Evolutionary conservation across 2,329 filamentous ascomycete species (phyloP).

Genomic region (Aspergillus fructus): DNA sequence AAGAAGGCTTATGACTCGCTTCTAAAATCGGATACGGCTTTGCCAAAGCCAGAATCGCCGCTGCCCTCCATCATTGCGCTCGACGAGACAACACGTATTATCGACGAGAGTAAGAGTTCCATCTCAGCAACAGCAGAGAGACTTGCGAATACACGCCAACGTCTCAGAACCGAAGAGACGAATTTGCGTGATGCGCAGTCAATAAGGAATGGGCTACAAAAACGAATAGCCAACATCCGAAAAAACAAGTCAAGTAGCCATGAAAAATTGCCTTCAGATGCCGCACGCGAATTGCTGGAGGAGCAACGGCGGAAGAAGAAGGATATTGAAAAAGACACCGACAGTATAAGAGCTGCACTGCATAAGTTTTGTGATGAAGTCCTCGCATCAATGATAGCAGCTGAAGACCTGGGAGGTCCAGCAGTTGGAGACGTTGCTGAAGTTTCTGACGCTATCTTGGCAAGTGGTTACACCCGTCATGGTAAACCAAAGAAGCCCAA

Average conservation of each 20-base stretch:
- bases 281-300: constrained; percentile 62
- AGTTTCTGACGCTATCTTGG: constrained; percentile 56
- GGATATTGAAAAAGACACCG: constrained; percentile 61
- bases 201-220: constrained; percentile 50
- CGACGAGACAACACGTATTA: constrained; percentile 63
- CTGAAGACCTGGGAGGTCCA: constrained; percentile 79
- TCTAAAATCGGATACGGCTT: constrained; percentile 60
- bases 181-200: constrained; percentile 49
- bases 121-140: constrained; percentile 48
- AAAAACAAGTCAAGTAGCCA: constrained; percentile 57
- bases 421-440: constrained; percentile 74
- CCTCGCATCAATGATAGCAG: constrained; percentile 73
- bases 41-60: constrained; percentile 66
- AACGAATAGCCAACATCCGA: constrained; percentile 60
- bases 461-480: constrained; percentile 54
- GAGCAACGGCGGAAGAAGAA: constrained; percentile 61
- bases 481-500: constrained; percentile 47
- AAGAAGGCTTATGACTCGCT: constrained; percentile 66
- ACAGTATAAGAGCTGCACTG: constrained; percentile 62
- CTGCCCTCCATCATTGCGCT: constrained; percentile 71
- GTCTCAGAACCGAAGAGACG: constrained; percentile 46
- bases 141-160: constrained; percentile 38
- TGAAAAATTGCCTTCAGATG: constrained; percentile 60
- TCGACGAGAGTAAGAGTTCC: constrained; percentile 63
- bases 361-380: constrained; percentile 69